Conservation (phyloP, 2,329 filamentous ascomycete genomes). For the Fonsecaea multimorphosa region DNA sequence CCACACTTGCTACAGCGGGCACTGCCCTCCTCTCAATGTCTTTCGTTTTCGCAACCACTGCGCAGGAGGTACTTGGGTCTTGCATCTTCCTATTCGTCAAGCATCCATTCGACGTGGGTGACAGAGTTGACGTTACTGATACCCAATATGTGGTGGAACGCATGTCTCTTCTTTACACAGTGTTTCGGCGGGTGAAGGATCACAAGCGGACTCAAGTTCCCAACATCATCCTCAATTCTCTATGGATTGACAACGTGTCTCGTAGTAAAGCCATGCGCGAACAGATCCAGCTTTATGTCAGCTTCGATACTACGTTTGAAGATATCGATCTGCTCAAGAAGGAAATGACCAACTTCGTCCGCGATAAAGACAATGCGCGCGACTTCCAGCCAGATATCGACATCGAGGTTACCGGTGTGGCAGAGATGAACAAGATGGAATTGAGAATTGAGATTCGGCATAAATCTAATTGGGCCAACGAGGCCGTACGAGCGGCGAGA, state of each 20-base stretch:
- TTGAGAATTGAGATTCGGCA: slow-evolving; percentile 85
- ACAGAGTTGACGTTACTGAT: slow-evolving; percentile 79
- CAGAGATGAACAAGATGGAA: slow-evolving; percentile 84
- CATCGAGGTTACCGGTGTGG: slow-evolving; percentile 78
- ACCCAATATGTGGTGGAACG: slow-evolving; percentile 83
- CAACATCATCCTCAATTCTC: slow-evolving; percentile 86
- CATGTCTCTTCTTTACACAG: slow-evolving; percentile 90
- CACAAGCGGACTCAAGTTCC: slow-evolving; percentile 83
- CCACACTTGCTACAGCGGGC: slow-evolving; percentile 85
- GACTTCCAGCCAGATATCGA: slow-evolving; percentile 88
- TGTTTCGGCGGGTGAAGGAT: slow-evolving; percentile 83
- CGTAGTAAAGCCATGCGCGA: slow-evolving; percentile 93
- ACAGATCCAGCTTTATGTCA: slow-evolving; percentile 76
- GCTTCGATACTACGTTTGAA: slow-evolving; percentile 85
- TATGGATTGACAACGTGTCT: slow-evolving; percentile 95
- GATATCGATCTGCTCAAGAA: slow-evolving; percentile 83
- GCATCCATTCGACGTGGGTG: slow-evolving; percentile 94
- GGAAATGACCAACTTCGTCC: slow-evolving; percentile 86
- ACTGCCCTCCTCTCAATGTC: slow-evolving; percentile 93
- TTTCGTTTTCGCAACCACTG: slow-evolving; percentile 91
- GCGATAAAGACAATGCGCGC: slow-evolving; percentile 79
- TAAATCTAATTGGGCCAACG: slow-evolving; percentile 93
- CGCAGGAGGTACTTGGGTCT: slow-evolving; percentile 94
- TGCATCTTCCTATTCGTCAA: slow-evolving; percentile 99
- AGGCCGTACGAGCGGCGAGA: slow-evolving; percentile 76